Evolutionary conservation across 805 yeast genomes (phyloP).

Genomic region (Hanseniaspora clermontiae): DNA sequence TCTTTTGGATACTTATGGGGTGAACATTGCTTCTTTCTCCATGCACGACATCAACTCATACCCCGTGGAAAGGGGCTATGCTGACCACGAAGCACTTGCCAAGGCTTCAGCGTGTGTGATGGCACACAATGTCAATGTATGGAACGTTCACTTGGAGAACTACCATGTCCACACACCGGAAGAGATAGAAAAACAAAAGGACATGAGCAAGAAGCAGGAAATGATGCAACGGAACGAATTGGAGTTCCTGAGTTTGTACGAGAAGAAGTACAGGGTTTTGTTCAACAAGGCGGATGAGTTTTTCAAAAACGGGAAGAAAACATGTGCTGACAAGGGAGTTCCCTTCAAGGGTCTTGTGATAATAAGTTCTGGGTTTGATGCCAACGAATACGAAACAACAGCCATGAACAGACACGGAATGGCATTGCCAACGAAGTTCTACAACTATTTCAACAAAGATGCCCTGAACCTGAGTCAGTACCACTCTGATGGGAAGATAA

Average conservation of each 20-base stretch:
- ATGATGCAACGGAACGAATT: background rate
- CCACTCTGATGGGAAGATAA: constrained; percentile 46
- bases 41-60: constrained; percentile 76
- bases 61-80: constrained; percentile 71
- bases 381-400: constrained; percentile 68
- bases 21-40: constrained; percentile 70
- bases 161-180: constrained; percentile 27
- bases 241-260: constrained; percentile 45
- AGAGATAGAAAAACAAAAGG: background rate
- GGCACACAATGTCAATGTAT: constrained; percentile 65
- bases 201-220: background rate
- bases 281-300: constrained; percentile 57
- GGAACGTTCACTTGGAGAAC: constrained; percentile 71
- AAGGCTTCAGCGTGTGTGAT: constrained; percentile 67
- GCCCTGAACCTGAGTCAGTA: constrained; percentile 55
- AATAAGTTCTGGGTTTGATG: constrained; percentile 83
- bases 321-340: constrained; percentile 29
- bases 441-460: constrained; percentile 58
- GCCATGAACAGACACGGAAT: constrained; percentile 77
- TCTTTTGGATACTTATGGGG: constrained; percentile 30
- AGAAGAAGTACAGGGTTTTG: constrained; percentile 45
- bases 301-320: constrained; percentile 38
- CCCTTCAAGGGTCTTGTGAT: constrained; percentile 48
- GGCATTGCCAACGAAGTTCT: constrained; percentile 70
- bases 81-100: constrained; percentile 54